phyloP scores from a whole-genome alignment of 2,329 filamentous ascomycete genomes.

The Endothia cerciana region DNA sequence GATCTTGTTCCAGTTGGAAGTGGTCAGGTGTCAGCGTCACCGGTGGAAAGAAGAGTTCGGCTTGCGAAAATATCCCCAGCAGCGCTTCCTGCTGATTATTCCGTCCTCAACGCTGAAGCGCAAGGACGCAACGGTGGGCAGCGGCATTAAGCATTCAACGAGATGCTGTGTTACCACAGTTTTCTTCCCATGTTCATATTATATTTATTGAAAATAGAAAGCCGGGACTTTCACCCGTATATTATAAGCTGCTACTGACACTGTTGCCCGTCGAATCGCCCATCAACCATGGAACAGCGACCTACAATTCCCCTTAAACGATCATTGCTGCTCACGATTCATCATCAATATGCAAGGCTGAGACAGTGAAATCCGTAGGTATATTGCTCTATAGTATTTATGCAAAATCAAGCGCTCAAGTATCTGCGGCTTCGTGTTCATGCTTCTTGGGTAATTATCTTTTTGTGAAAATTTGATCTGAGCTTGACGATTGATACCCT shows the following conservation, averaged over 20 bases:
- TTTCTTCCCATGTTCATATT: slow-evolving; percentile 2
- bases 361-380: no score
- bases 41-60: slow-evolving; percentile 46
- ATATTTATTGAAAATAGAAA: neutral
- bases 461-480: no score
- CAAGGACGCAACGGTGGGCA: neutral
- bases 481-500: no score
- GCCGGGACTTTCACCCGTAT: neutral
- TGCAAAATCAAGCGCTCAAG: no score
- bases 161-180: neutral
- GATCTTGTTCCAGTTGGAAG: slow-evolving; percentile 56
- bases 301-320: no score
- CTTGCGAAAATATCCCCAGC: slow-evolving; percentile 22
- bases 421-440: no score
- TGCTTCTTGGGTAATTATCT: no score
- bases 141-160: neutral
- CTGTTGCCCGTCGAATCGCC: neutral
- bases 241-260: neutral
- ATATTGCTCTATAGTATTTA: no score
- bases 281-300: no score
- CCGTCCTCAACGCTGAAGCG: neutral
- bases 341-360: no score
- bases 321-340: no score
- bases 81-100: slow-evolving; percentile 11
- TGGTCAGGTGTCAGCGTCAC: slow-evolving; percentile 54